Evolutionary conservation across 495 filamentous ascomycete species (phyloP), one percentile per base, ranked within the genome.

Genomic region (Annulohypoxylon stygium): DNA sequence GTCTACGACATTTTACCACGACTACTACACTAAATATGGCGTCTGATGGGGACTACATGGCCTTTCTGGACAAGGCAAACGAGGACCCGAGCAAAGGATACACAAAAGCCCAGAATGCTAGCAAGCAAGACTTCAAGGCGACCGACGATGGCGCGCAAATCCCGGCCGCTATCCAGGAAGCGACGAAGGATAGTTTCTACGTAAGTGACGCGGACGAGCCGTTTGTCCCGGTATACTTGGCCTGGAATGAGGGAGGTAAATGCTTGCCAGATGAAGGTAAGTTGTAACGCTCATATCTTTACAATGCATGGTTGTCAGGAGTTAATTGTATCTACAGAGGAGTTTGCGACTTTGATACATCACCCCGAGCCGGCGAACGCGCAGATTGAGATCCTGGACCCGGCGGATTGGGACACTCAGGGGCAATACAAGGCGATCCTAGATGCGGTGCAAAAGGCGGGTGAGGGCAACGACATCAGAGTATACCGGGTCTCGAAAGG

Each of bases 61-160:
- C 88, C 74, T 97, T 97, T 78, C 84, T 97, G 57, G 83, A 96
- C 79, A 94, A 95, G 80, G 93, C 93, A 47, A 96, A 95, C 81
- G 80, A 88, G 76, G 89, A 92, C 77, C 88, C 88, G 16, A 82
- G 84, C 65, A 83, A 81, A 16, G 85, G 86, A 9, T 65, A 75
- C 14, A 71, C 78, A 14, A 73, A 78, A 36, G 41, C 76, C 11
- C 73, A 78, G 48, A 66, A 62, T 33, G 34, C 45, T 25, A 47
- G 26, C 18, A 73, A 73, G 33, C 57, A 78, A 50, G 67, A 79
- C 55, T 84, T 88, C 66, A 85, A 89, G 74, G 81, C 88, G 25
- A 83, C 87, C 4, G 83, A 90, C 65, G 72, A 76, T 3, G 86
- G 83, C 0, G 82, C 81, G 8, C 62, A 74, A 12, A 82, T 95